A percentile compares a stretch with the other conserved stretches of the same genome.
phyloP scores from a whole-genome alignment of 495 filamentous ascomycete genomes.

The Lophiotrema nucula region DNA sequence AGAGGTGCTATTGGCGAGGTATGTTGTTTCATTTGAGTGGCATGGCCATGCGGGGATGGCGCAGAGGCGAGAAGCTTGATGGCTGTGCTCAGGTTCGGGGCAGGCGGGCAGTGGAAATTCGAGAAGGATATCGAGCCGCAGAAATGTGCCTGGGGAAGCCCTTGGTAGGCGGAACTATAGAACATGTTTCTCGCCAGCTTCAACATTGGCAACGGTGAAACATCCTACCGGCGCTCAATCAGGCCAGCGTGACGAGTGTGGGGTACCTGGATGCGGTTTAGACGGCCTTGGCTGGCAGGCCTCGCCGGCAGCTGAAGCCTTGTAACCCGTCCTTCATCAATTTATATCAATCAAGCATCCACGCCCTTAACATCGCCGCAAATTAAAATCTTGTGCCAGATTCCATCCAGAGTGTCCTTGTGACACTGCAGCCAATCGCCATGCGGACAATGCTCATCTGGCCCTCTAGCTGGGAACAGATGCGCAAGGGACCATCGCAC shows the following conservation, averaged over 20 bases:
- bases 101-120: conserved; percentile 17
- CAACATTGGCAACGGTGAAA: not conserved
- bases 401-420: conserved; percentile 25
- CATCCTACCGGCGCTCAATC: not conserved
- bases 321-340: conserved; percentile 32
- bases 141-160: conserved; percentile 4
- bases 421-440: conserved; percentile 15
- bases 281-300: conserved; percentile 13
- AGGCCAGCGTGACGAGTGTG: conserved; percentile 16
- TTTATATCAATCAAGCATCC: conserved; percentile 31
- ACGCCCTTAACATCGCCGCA: conserved; percentile 10
- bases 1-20: conserved; percentile 8
- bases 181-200: not conserved
- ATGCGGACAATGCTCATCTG: conserved; percentile 13
- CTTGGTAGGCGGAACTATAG: conserved; percentile 18
- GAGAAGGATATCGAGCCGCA: conserved; percentile 22
- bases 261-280: conserved; percentile 5
- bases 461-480: conserved; percentile 22
- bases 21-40: conserved; percentile 9
- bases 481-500: conserved; percentile 3
- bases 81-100: not conserved
- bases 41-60: conserved; percentile 1
- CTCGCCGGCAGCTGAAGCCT: conserved; percentile 18
- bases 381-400: conserved; percentile 22
- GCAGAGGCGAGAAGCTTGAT: conserved; percentile 19